These are phyloP conservation scores for Lactifluus hygrophoroides DNA, from an alignment of 768 basidiomycete species.

Conservation along the genomic window DNA sequence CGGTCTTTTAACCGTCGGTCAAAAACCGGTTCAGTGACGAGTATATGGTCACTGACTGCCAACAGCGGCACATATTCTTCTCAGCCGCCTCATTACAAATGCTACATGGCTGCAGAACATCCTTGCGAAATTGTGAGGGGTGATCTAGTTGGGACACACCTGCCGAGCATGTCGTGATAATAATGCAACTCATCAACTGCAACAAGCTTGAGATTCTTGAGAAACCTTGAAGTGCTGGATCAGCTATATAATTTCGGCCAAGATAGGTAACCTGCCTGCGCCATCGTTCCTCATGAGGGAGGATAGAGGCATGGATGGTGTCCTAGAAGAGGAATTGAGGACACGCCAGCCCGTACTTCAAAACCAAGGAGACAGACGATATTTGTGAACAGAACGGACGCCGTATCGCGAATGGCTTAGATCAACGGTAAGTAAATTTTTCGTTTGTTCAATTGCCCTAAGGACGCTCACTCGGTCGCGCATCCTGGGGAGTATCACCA, in stretches of 20 bases:
- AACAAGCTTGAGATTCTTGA: conserved; percentile 68
- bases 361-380: conserved; percentile 41
- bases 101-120: conserved; percentile 58
- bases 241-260: conserved; percentile 5
- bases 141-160: conserved; percentile 33
- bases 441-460: neutral
- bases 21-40: neutral
- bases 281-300: conserved; percentile 82
- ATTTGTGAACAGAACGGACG: conserved; percentile 83
- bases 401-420: conserved; percentile 58
- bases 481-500: conserved; percentile 75
- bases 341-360: neutral
- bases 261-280: conserved; percentile 39
- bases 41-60: conserved; percentile 42
- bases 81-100: conserved; percentile 64
- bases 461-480: conserved; percentile 41
- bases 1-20: conserved; percentile 35
- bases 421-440: neutral
- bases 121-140: neutral
- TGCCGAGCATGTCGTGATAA: conserved; percentile 73
- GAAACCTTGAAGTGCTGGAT: conserved; percentile 41
- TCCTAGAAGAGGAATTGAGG: conserved; percentile 40
- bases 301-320: conserved; percentile 75
- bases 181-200: conserved; percentile 86
- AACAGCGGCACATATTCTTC: conserved; percentile 65